Percentiles rank a stretch among this genome's conserved stretches.
These are phyloP conservation scores for Candida vartiovaarae DNA, from an alignment of 805 yeast species.

Conservation along the genomic window DNA sequence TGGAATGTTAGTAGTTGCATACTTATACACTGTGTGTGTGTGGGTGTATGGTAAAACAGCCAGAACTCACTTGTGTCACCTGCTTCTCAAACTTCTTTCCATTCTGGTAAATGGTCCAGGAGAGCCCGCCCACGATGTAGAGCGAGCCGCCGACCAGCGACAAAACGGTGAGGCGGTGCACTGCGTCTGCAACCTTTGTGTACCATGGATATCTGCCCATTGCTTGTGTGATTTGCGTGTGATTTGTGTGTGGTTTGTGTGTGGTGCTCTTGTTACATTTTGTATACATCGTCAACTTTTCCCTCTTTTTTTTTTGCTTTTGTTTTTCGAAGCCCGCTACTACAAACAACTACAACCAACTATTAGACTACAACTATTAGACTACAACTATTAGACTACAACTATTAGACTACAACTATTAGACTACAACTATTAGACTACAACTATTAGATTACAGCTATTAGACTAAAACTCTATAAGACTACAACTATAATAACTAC, in stretches of 20 bases:
- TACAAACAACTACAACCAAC: too few relatives aligned
- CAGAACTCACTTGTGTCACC: constrained; percentile 2
- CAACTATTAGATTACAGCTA: too few relatives aligned
- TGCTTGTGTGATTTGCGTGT: neutral
- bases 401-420: too few relatives aligned
- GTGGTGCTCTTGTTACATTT: neutral
- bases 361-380: too few relatives aligned
- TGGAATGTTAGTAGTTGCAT: neutral
- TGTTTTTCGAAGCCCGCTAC: too few relatives aligned
- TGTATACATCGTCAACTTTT: neutral
- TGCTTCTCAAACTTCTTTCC: constrained; percentile 44
- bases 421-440: too few relatives aligned
- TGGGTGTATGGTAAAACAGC: neutral
- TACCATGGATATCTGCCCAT: constrained; percentile 65
- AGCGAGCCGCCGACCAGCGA: constrained; percentile 52
- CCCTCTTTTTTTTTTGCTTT: neutral
- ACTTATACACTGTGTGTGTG: neutral
- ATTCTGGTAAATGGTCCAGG: constrained; percentile 44
- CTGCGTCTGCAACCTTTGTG: constrained; percentile 61
- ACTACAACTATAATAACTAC: too few relatives aligned
- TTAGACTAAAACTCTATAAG: too few relatives aligned
- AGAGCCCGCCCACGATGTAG: constrained; percentile 46
- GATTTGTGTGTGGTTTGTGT: neutral
- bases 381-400: too few relatives aligned
- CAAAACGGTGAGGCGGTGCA: constrained; percentile 65